Evolutionary conservation across 805 yeast genomes (phyloP), one percentile per base, ranked within the genome.

Genomic region (Metschnikowia koreensis): DNA sequence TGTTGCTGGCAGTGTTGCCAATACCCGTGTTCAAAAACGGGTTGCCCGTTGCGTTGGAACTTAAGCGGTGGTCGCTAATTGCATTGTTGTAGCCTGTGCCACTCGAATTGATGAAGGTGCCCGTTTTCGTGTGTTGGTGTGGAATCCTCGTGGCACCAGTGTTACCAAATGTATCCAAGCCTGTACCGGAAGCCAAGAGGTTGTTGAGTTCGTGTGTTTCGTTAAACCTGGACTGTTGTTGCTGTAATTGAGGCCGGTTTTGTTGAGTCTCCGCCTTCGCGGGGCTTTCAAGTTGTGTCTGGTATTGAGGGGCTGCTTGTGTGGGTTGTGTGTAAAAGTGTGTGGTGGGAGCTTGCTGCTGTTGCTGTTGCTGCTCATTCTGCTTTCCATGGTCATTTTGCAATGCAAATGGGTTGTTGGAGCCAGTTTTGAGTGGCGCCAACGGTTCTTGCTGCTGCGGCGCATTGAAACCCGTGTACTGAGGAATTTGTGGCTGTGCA

Each of bases 141-240:
- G 98, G 97, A 50, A 93, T 81, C 72, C 97, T 84, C 7, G 83
- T 68, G 17, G 82, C 85, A 49, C 96, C 96, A 15, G 87, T 83
- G 68, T 89, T 90, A 66, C 96, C 96, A 68, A 89, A 94, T 0
- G 97, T 92, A 71, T 92, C 99, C 51, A 90, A 76, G 33, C 97
- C 97, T 0, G 96, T 89, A 29, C 97, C 97, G 41, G 83, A 81
- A 11, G 94, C 89, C 57, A 93, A 74, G 49, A 92, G 75, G 48
- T 81, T 79, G 71, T 91, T 91, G 64, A 93, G 79, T 54, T 88
- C 92, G 75, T 77, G 81, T 70, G 69, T 62, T 46, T 74, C 77
- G 55, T 71, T 69, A 57, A 60, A 71, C 54, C 66, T 67, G 12
- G 78, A 73, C 63, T 55, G 55, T n/a, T 48, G 53, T 38, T 47